Base-by-base conservation (phyloP, 352 stramenopile genomes). In the Globisporangium apiculatum region DNA sequence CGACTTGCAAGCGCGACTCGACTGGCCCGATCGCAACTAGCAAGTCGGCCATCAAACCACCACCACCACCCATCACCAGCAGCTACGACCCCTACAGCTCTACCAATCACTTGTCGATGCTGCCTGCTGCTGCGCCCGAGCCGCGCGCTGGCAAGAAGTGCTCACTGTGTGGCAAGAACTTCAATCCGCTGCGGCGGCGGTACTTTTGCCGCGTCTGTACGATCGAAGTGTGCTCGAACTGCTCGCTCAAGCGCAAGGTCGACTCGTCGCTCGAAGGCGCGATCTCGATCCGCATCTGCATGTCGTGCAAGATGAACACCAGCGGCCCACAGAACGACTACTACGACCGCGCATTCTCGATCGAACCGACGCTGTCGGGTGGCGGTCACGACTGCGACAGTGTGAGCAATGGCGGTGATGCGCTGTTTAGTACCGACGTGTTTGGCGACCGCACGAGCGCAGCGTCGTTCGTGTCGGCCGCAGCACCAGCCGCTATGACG, bases 141-240 rank as follows among this genome's bases (percentile, higher is more conserved):
- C 55, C 42, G 41, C 62, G 57, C 17, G 43, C 24, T 31, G 51
- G 57, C 24, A 88, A 83, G 51, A 86, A 89, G 62, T 92, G 84
- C 61, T 72, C 76, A 0, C 68, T 87, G 3, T 94, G 82, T 61
- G 76, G 73, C 56, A 94, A 92, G 71, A 85, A 71, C 57, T 94
- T 94, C 61, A 92, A 90, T 57, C 77, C 80, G 37, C 63, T 94
- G 57, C 80, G 80, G 10, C 70, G 84, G 35, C 80, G 83, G 7
- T 85, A 91, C 69, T 71, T 81, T 51, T 92, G 84, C 65, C 76
- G 79, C 37, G 65, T 75, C 57, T 94, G 82, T 47, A 72, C 68
- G 7, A 66, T 64, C 24, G 69, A 86, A 18, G 69, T 92, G 15
- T 92, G 82, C 66, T 78, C 71, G 35, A 77, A 85, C 55, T 94